Percentiles rank a stretch among this genome's conserved stretches.
Conservation (phyloP, 768 basidiomycete species). For the Boletus rubescentipes region DNA sequence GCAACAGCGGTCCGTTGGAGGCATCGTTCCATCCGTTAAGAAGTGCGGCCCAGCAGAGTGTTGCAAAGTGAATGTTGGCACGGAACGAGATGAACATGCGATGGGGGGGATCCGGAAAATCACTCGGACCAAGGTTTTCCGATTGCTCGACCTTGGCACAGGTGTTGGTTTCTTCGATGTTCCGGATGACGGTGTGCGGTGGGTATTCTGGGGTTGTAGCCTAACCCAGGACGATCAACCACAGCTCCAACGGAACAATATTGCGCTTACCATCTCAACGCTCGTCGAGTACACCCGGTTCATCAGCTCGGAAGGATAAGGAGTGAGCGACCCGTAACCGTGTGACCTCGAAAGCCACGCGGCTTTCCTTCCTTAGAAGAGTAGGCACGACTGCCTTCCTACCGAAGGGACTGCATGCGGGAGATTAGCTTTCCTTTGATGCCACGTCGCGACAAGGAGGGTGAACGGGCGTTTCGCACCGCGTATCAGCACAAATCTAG, state of each 20-base stretch:
- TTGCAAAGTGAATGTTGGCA: slow-evolving; percentile 7
- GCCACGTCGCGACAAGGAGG: no score
- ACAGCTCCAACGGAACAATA: no score
- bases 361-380: no score
- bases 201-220: no score
- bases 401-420: no score
- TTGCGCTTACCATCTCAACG: not conserved
- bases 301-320: no score
- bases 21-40: slow-evolving; percentile 13
- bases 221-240: not conserved
- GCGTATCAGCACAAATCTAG: no score
- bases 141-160: not conserved
- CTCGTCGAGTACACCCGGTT: not conserved
- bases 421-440: no score
- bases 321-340: no score
- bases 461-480: no score
- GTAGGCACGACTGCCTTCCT: no score
- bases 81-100: not conserved
- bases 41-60: slow-evolving; percentile 3
- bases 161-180: not conserved
- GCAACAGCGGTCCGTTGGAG: slow-evolving; percentile 9
- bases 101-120: not conserved
- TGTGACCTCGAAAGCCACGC: no score
- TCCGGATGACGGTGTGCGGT: not conserved
- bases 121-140: not conserved